Base-by-base conservation (phyloP, 768 basidiomycete species). In the Phallus indusiatus region DNA sequence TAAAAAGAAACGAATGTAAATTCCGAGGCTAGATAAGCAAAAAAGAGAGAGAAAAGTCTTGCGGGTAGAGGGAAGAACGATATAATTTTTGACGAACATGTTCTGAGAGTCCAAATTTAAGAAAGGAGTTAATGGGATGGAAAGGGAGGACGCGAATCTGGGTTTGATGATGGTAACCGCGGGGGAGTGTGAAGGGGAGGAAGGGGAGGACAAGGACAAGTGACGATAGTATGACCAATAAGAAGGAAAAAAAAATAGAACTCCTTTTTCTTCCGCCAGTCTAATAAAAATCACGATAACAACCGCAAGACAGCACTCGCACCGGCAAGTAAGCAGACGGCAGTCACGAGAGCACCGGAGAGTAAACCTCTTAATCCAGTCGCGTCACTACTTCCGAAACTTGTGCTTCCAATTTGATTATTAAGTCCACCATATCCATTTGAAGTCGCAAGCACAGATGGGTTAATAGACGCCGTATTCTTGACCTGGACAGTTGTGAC, bases 401-500 rank as follows among this genome's bases (percentile, higher is more conserved):
- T 59, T n/a, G 57, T 59, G 28, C 57, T 59, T 48, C 57, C 57
- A 17, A 59, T 17, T 28, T 59, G 47, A 50, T 66, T 61, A 33
- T 67, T 64, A 21, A 67, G 63, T 16, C 74, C 75, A 48, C 69
- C 69, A 55, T 77, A 72, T 0, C 79, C 89, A 65, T 90, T 91
- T 49, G 81, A 81, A 11, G 81, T 84, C 53, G 79, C 78, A n/a
- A 90, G 69, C 1, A 77, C 76, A 5, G 70, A 62, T 0, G 78
- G 73, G 65, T 82, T 76, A n/a, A 87, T 70, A 0, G 79, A 82
- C 1, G 75, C 77, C 1, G 83, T 83, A 61, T 81, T 81, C 21
- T 67, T 67, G n/a, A 69, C 70, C 64, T 79, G 79, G 7, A 67
- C 62, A 1, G 85, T 85, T n/a, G 72, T 68, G 16, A 76, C 79